Evolutionary conservation across 2,329 filamentous ascomycete genomes (phyloP), one percentile per base, ranked within the genome.

Genomic region (Aureobasidium sp.): DNA sequence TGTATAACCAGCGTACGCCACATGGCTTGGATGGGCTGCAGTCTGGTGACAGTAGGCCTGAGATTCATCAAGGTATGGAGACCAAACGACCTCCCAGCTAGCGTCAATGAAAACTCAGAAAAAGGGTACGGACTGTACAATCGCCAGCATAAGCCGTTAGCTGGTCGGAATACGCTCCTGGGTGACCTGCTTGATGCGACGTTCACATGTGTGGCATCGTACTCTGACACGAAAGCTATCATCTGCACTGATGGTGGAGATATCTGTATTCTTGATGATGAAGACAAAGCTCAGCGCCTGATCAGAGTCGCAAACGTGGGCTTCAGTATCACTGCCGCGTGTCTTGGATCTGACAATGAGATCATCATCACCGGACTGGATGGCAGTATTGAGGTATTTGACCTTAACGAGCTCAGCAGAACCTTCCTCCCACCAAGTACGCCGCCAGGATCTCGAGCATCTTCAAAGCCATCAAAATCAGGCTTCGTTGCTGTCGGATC

Each of bases 51-150:
- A 27, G 88, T 96, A 29, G 96, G 96, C 18, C 92, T 96, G 60
- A 90, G 96, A 31, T 95, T 98, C 80, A 89, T 98, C 77, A 98
- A 98, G 79, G 88, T 97, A 59, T 99, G 96, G 96, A 91, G 91
- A 71, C 86, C 96, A 15, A 93, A 96, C 42, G 93, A 71, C 29
- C 29, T 71, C 16, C 60, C 68, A 8, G 65, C 67, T 3, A 64
- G 55, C 42, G 68, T 67, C 47, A 71, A 69, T 27, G 66, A 64
- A 20, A 54, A 66, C 45, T 65, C 65, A 23, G 58, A 66, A 27
- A 64, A 40, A 63, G 29, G 64, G 55, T 63, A 58, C 33, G 31
- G 66, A 23, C 27, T 62, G 50, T 38, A 64, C 45, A 27, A 74
- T 77, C 71, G 80, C 78, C 60, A 64, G 8, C 87, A 91, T 18